Base-by-base conservation (phyloP, 2,329 filamentous ascomycete species). In the Hawksworthiomyces lignivorus region DNA sequence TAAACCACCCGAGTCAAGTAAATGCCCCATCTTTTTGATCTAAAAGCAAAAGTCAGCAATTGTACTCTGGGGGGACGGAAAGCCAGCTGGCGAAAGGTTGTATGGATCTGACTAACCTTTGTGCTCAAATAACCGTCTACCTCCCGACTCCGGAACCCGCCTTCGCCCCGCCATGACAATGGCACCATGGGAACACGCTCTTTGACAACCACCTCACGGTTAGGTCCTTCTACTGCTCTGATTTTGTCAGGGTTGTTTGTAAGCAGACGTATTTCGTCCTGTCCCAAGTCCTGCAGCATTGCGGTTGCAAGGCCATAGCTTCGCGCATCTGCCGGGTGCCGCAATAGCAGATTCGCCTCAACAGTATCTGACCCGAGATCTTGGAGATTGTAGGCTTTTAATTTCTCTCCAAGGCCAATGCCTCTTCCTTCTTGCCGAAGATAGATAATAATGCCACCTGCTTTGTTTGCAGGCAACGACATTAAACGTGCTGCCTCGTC, bases 241-340 rank as follows among this genome's bases (percentile, higher is more conserved):
- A 98, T 86, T 68, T 98, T 98, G 54, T 98, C 92, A 0, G 92
- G 92, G 55, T 98, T 98, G 61, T 98, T 98, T 9, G 92, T 98
- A 53, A 98, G 66, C 38, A 98, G 66, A 27, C 86, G 73, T 40
- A 97, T 81, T 21, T 89, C 84, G 11, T 67, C 62, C 52, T 94
- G 74, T 0, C 87, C 89, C 22, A 98, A 67, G 64, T 98, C 92
- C 47, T 81, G 71, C 41, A 98, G 69, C 74, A 98, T 97, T 0
- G 90, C 89, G 2, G 92, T 98, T 3, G 92, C 92, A n/a, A 98
- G 67, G 2, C 92, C 92, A 56, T 98, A 98, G 53, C 87, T 95
- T 41, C 92, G 72, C 18, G 92, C 92, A 61, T 98, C 92, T 2
- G 92, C 92, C 0, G 92, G 92, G 62, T 98, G 92, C 33, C 92